A percentile compares a stretch with the other conserved stretches of the same genome.
These are phyloP conservation scores for Penicillium canescens DNA, from an alignment of 495 filamentous ascomycete genomes.

Conservation along the genomic window DNA sequence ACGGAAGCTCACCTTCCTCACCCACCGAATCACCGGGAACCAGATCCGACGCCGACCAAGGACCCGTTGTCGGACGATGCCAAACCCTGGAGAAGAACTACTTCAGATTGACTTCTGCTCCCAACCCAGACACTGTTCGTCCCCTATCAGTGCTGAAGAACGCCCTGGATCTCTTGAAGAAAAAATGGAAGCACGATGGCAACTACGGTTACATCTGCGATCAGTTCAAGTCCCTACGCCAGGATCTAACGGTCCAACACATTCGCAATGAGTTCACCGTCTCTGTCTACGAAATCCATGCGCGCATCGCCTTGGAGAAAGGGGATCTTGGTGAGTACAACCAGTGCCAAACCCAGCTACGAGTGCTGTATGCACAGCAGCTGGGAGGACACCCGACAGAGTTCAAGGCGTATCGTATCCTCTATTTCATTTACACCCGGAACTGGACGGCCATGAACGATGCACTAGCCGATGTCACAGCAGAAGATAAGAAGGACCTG, in stretches of 20 bases:
- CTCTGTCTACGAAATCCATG: constrained; percentile 95
- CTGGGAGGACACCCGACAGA: constrained; percentile 89
- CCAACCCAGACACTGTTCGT: constrained; percentile 82
- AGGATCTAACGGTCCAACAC: constrained; percentile 97
- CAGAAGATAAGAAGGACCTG: constrained; percentile 82
- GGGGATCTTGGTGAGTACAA: constrained; percentile 99
- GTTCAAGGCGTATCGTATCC: constrained; percentile 99
- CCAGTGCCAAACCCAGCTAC: constrained; percentile 98
- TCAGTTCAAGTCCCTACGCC: constrained; percentile 97
- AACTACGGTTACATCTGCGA: constrained; percentile 98
- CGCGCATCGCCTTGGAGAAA: constrained; percentile 96
- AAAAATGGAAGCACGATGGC: constrained; percentile 89
- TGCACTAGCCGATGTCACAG: constrained; percentile 94
- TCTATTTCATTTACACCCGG: constrained; percentile 99
- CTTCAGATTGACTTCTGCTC: constrained; percentile 86
- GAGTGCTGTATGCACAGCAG: constrained; percentile 81
- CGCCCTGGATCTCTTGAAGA: constrained; percentile 84
- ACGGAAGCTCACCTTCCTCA: constrained; percentile 45
- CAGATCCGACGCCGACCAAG: constrained; percentile 53
- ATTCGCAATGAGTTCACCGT: constrained; percentile 96
- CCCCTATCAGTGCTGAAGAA: constrained; percentile 78
- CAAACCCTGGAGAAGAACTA: constrained; percentile 89
- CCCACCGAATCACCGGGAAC: constrained; percentile 61
- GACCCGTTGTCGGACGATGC: constrained; percentile 84
- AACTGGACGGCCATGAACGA: constrained; percentile 99